Percentiles rank a stretch among this genome's conserved stretches.
These are phyloP conservation scores for Quercus mongolica DNA, from an alignment of 306 rosid species.

Conservation along the genomic window DNA sequence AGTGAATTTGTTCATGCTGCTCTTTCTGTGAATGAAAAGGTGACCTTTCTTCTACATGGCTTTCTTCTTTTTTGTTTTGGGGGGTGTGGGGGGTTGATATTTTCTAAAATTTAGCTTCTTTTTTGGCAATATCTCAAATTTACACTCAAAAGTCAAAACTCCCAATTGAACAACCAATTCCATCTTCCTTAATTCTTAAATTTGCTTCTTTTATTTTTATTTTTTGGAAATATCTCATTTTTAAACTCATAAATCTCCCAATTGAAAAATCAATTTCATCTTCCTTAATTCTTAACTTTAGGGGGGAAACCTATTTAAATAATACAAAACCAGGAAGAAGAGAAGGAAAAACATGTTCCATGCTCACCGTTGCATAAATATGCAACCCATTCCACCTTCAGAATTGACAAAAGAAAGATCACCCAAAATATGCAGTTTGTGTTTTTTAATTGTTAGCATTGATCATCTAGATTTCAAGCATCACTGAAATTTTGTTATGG, in stretches of 20 bases:
- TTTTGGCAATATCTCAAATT: too few relatives aligned
- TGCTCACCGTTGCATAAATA: too few relatives aligned
- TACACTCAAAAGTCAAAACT: too few relatives aligned
- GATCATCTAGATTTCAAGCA: neutral
- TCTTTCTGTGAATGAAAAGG: constrained; percentile 83
- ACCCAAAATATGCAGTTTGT: neutral
- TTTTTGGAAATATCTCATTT: neutral
- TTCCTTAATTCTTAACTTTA: neutral
- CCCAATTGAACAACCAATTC: too few relatives aligned
- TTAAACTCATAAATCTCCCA: neutral
- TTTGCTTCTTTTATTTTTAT: too few relatives aligned
- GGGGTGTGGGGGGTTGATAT: neutral
- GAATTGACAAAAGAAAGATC: neutral
- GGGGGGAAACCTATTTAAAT: too few relatives aligned
- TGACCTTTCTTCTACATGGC: constrained; percentile 10
- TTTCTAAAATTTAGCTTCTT: too few relatives aligned
- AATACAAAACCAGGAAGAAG: too few relatives aligned
- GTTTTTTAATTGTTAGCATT: neutral
- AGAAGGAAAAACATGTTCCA: too few relatives aligned
- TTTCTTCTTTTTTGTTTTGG: neutral
- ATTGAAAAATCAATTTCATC: neutral
- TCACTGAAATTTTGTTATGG: neutral
- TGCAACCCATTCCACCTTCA: too few relatives aligned
- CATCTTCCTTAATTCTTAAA: too few relatives aligned
- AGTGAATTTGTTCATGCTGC: constrained; percentile 96